Percentiles rank a stretch among this genome's conserved stretches.
phyloP scores from a whole-genome alignment of 2,329 filamentous ascomycete genomes.

The Sphaerulina vaccinii region DNA sequence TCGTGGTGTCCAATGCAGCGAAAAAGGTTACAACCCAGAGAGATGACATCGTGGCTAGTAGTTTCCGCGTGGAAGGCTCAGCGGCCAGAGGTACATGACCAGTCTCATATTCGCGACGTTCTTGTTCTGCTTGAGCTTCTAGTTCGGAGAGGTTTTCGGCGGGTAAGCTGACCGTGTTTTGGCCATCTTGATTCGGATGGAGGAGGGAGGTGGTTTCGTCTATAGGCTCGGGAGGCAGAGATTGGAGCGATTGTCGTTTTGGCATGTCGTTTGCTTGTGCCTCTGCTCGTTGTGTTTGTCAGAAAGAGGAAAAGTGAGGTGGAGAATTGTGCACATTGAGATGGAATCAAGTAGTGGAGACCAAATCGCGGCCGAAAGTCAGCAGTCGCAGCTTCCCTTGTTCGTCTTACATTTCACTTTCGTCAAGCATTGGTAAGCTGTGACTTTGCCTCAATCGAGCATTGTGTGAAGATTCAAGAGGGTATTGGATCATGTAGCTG shows the following conservation, averaged over 20 bases:
- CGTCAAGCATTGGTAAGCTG: too few relatives aligned
- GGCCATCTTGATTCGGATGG: conserved; percentile 8
- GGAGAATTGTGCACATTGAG: too few relatives aligned
- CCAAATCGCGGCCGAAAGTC: too few relatives aligned
- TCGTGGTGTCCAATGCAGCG: conserved; percentile 68
- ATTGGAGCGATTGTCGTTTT: conserved; percentile 3
- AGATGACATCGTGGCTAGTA: conserved; percentile 50
- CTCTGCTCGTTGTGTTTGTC: background rate
- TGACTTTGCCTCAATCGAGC: too few relatives aligned
- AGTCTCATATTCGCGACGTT: conserved; percentile 36
- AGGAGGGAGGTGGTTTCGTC: conserved; percentile 6
- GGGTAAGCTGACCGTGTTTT: background rate
- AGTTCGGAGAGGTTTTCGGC: conserved; percentile 19
- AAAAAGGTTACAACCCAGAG: conserved; percentile 57
- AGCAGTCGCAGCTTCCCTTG: too few relatives aligned
- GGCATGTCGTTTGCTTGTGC: background rate
- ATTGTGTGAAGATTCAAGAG: too few relatives aligned
- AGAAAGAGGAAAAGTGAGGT: too few relatives aligned
- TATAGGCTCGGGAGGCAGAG: conserved; percentile 11
- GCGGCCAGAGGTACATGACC: conserved; percentile 35
- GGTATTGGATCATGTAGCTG: too few relatives aligned
- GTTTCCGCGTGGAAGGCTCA: conserved; percentile 48
- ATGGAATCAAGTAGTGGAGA: too few relatives aligned
- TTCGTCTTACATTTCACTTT: too few relatives aligned
- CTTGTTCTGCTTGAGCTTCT: conserved; percentile 35